Evolutionary conservation across 2,329 filamentous ascomycete species (phyloP), one percentile per base, ranked within the genome.

Genomic region (Pseudopyrenochaeta lycopersici): DNA sequence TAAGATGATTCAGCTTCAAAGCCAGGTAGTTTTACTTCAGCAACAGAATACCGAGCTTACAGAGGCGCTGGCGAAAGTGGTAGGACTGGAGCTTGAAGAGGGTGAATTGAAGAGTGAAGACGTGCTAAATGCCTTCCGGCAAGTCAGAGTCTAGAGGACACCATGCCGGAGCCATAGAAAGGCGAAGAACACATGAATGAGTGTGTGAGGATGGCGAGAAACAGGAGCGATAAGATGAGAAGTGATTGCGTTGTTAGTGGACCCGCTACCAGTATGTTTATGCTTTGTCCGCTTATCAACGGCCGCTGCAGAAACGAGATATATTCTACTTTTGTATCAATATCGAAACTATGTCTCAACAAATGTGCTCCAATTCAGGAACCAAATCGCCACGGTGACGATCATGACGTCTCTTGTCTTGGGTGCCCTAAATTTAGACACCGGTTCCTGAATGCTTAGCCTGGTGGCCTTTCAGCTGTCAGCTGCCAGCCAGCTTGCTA

Each of bases 1-100:
- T n/a, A 62, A 63, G 44, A 60, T 65, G 46, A 41, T 31, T n/a
- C 50, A 41, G 5, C 47, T 70, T 27, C 54, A 70, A 49, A 53
- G 67, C 23, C 54, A 46, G 27, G 56, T 68, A 6, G 44, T 62
- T 11, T 20, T 48, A 27, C 47, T 73, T 20, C 66, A 68, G 56
- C 46, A 58, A 38, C 65, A 69, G 53, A 73, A 70, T 23, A 60
- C 49, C 6, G 57, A 68, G 43, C 55, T 73, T 4, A 63, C 62
- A 2, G 64, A 66, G 21, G 67, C 64, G 11, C 36, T 72, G 38
- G 67, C 63, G 17, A 66, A 60, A 56, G 63, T 71, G 20, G 56
- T 68, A 18, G 69, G 68, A 2, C 38, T 71, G 18, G 56, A 69
- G 35, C 11, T 59, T 15, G 59, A 66, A 41, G 49, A 63, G 44